Evolutionary conservation across 805 yeast species (phyloP).

Genomic region (Saccharomycodes ludwigii): DNA sequence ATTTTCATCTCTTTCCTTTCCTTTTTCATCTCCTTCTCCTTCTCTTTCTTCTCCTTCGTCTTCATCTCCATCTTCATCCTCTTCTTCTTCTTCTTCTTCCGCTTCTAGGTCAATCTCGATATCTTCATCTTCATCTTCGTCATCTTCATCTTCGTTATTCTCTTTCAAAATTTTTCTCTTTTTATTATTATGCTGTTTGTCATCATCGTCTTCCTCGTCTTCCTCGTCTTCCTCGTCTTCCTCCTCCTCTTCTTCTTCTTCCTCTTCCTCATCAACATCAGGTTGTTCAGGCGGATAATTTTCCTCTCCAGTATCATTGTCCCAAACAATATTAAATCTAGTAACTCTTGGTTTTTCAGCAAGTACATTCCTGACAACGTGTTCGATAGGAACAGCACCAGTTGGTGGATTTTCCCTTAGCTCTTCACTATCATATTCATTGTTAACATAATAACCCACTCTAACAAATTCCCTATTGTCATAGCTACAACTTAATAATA

Average conservation of each 20-base stretch:
- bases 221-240: constrained; percentile 34
- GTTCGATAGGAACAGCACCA: constrained; percentile 86
- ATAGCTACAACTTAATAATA: constrained; percentile 83
- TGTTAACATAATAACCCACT: constrained; percentile 95
- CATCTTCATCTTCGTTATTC: constrained; percentile 30
- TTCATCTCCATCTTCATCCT: constrained; percentile 22
- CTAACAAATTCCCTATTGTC: constrained; percentile 90
- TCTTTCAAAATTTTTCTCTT: constrained; percentile 29
- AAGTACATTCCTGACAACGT: constrained; percentile 82
- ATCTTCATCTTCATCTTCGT: constrained; percentile 27
- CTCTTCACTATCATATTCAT: constrained; percentile 91
- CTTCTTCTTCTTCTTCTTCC: constrained; percentile 22
- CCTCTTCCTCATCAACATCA: constrained; percentile 50
- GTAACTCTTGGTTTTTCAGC: constrained; percentile 98
- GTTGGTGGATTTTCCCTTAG: constrained; percentile 87
- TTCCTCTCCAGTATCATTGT: constrained; percentile 54
- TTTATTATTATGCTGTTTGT: no score
- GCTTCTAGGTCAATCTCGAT: constrained; percentile 31
- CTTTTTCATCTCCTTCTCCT: constrained; percentile 22
- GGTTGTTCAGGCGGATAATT: constrained; percentile 71
- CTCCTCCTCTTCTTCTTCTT: constrained; percentile 44
- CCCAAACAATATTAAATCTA: constrained; percentile 95
- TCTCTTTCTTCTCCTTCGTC: constrained; percentile 19
- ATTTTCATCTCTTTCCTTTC: constrained; percentile 14
- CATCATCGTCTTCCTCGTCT: constrained; percentile 37